Conservation (phyloP, 1,284 basidiomycete species). For the Papiliotrema nemorosa region DNA sequence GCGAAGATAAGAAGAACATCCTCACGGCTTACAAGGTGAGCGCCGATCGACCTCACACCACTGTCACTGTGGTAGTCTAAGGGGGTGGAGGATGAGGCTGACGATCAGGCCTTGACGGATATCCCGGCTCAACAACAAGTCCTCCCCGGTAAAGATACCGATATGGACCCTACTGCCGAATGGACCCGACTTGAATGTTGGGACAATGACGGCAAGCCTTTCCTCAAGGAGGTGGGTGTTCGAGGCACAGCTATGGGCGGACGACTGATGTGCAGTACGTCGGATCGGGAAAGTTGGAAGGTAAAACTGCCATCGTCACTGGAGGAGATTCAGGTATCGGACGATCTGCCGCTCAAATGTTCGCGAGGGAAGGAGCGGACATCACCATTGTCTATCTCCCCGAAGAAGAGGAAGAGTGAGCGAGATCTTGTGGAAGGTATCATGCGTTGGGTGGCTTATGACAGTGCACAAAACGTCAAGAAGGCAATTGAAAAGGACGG, state of each 20-base stretch:
- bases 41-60: constrained; percentile 1
- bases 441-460: neutral
- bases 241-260: neutral
- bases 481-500: constrained; percentile 53
- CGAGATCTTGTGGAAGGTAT: neutral
- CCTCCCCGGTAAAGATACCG: constrained; percentile 54
- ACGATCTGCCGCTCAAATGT: constrained; percentile 58
- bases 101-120: constrained; percentile 19
- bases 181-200: constrained; percentile 57
- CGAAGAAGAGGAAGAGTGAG: constrained; percentile 59
- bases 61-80: too few relatives aligned
- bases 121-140: constrained; percentile 50
- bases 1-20: constrained; percentile 23
- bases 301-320: constrained; percentile 61
- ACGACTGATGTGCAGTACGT: constrained; percentile 16
- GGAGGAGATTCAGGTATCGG: constrained; percentile 62
- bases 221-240: constrained; percentile 51
- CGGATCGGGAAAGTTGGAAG: constrained; percentile 39
- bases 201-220: constrained; percentile 60
- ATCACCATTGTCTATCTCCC: constrained; percentile 64
- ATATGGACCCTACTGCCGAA: constrained; percentile 56
- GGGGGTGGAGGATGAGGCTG: constrained; percentile 2
- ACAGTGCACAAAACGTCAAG: constrained; percentile 51
- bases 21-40: constrained; percentile 37
- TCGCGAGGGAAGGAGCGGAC: constrained; percentile 63